Evolutionary conservation across 139 green algal species (phyloP).

Genomic region (Ettlia oleoabundans): DNA sequence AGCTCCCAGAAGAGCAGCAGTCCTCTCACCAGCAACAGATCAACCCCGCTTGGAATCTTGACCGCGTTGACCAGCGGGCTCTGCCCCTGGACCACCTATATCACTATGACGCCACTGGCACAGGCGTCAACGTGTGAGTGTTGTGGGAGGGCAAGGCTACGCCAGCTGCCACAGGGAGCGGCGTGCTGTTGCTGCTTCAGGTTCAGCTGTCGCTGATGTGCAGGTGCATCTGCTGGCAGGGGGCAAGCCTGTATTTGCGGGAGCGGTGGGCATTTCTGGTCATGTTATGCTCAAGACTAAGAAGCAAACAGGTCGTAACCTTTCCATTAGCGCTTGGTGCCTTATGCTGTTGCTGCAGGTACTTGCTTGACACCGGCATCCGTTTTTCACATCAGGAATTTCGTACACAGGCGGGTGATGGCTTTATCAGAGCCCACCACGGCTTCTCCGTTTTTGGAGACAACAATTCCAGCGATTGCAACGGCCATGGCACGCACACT

Average conservation of each 20-base stretch:
- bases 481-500: slow-evolving; percentile 77
- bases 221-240: too few species aligned
- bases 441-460: slow-evolving; percentile 34
- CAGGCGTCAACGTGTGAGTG: slow-evolving; percentile 51
- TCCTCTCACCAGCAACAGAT: background rate
- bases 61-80: slow-evolving; percentile 48
- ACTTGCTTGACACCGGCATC: slow-evolving; percentile 68
- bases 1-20: slow-evolving; percentile 13
- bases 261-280: too few species aligned
- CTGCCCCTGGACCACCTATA: slow-evolving; percentile 44
- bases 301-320: too few species aligned
- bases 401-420: background rate
- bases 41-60: slow-evolving; percentile 34
- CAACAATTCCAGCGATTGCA: slow-evolving; percentile 44
- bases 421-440: slow-evolving; percentile 11
- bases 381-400: slow-evolving; percentile 60
- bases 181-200: too few species aligned
- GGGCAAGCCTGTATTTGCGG: too few species aligned
- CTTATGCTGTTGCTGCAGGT: slow-evolving; percentile 5
- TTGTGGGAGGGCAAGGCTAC: background rate
- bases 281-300: too few species aligned
- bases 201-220: too few species aligned
- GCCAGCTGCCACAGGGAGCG: background rate
- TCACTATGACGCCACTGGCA: slow-evolving; percentile 42
- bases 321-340: background rate